These are phyloP conservation scores for Ananas comosus DNA, from an alignment of 176 grass and related monocot species.

Conservation along the genomic window DNA sequence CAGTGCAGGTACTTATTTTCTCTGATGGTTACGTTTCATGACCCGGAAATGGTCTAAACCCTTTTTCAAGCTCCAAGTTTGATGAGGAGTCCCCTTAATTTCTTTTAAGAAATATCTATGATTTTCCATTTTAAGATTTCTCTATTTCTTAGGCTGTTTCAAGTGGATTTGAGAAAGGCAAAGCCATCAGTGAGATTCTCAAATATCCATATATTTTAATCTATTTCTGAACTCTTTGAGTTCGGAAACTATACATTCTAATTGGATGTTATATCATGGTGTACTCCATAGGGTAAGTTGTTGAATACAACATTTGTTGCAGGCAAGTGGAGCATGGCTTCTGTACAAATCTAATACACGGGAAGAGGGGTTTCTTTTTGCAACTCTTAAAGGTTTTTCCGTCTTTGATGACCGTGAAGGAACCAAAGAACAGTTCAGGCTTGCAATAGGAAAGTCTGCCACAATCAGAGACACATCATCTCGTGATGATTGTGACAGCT, in stretches of 20 bases:
- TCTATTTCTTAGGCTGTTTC: not conserved
- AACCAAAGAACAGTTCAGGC: slow-evolving; percentile 86
- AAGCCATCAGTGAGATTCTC: not conserved
- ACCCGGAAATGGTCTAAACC: not conserved
- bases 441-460: slow-evolving; percentile 86
- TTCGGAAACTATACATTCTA: too few relatives aligned
- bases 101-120: slow-evolving; percentile 12
- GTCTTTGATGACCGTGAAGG: slow-evolving; percentile 97
- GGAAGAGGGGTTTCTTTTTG: slow-evolving; percentile 73
- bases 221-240: not conserved
- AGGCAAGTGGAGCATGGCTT: slow-evolving; percentile 88
- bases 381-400: slow-evolving; percentile 96
- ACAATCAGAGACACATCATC: slow-evolving; percentile 49
- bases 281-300: too few relatives aligned
- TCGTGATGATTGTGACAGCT: slow-evolving; percentile 34
- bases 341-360: slow-evolving; percentile 85
- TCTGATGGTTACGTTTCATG: not conserved
- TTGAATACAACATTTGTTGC: not conserved
- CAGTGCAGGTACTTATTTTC: slow-evolving; percentile 47
- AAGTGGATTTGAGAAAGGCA: not conserved
- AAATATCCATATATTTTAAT: not conserved
- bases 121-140: not conserved
- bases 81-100: not conserved
- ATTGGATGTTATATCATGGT: too few relatives aligned
- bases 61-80: not conserved